Base-by-base conservation (phyloP, 2,329 filamentous ascomycete genomes). In the Claviceps pazoutovae region DNA sequence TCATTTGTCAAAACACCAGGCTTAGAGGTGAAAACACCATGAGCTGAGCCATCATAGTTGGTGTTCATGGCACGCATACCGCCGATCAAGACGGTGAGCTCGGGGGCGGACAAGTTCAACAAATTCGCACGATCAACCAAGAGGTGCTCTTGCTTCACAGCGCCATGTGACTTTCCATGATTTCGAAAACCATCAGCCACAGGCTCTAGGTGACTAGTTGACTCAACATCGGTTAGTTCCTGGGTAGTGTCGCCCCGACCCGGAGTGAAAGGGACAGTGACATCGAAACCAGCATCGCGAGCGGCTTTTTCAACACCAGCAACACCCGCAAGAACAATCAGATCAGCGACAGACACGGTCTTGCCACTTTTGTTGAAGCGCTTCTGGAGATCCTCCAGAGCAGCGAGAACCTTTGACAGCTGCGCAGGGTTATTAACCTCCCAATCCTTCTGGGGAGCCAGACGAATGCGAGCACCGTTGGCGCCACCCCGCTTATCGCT, bases 401-500 rank as follows among this genome's bases (percentile, higher is more conserved):
- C 73, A 26, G 63, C 61, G 39, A 89, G 71, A 2, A 85, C 79
- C 65, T 83, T 70, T 51, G 70, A 68, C 42, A 89, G 71, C 67
- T 84, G 77, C 1, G 73, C 60, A 30, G 84, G 84, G 72, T 87
- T 85, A 77, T 90, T 90, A 63, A 82, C 76, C 61, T 79, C 68
- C 85, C 86, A 90, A 66, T 79, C 71, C 60, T 80, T 80, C 70
- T 86, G 82, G 23, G 86, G 86, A 55, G 75, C 72, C 11, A 90
- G 82, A 37, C 83, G 82, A 60, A 90, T 86, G 59, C 86, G 85
- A 14, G 79, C 85, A 60, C 86, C 86, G 61, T 90, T 90, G 68
- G 86, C 86, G 62, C 86, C 86, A 58, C 86, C 86, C 57, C 86
- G 86, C 79, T 89, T 89, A 73, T 90, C 86, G 58, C 80, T 78